Evolutionary conservation across 2,329 filamentous ascomycete genomes (phyloP).

Genomic region (Pezicula radicicola): DNA sequence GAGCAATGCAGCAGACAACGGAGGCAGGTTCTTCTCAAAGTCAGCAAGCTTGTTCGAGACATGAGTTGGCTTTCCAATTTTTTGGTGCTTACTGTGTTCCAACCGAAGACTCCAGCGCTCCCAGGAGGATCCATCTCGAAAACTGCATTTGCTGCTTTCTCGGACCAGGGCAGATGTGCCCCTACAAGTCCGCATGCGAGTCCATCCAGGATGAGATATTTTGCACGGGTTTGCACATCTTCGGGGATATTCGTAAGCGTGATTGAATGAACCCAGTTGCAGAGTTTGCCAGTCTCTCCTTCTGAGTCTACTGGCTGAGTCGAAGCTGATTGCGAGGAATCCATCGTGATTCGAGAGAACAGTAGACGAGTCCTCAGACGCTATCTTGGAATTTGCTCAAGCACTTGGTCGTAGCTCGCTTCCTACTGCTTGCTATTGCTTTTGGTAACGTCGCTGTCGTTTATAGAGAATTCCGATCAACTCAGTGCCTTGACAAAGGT

Average conservation of each 20-base stretch:
- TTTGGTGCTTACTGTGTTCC: conserved; percentile 9
- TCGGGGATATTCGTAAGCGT: conserved; percentile 28
- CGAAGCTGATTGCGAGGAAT: no score
- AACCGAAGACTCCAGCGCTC: conserved; percentile 23
- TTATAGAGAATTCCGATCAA: no score
- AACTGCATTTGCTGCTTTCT: conserved; percentile 30
- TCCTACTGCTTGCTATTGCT: no score
- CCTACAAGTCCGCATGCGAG: conserved; percentile 37
- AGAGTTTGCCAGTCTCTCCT: conserved; percentile 22
- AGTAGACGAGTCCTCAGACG: no score
- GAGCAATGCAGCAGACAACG: conserved; percentile 36
- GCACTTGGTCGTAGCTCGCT: no score
- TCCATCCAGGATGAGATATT: conserved; percentile 41
- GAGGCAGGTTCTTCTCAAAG: conserved; percentile 27
- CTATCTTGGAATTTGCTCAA: no score
- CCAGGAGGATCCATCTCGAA: conserved; percentile 29
- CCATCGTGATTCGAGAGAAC: no score
- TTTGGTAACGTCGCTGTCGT: no score
- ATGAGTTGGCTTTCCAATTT: background rate
- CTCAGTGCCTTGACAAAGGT: no score
- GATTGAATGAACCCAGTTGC: conserved; percentile 27
- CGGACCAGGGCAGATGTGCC: conserved; percentile 37
- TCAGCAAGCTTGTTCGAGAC: background rate
- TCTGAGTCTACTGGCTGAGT: conserved; percentile 2
- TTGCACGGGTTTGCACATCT: conserved; percentile 30